Percentiles rank a stretch among this genome's conserved stretches.
These are phyloP conservation scores for Warburgia ugandensis DNA, from an alignment of 164 flowering plant genomes.

Conservation along the genomic window DNA sequence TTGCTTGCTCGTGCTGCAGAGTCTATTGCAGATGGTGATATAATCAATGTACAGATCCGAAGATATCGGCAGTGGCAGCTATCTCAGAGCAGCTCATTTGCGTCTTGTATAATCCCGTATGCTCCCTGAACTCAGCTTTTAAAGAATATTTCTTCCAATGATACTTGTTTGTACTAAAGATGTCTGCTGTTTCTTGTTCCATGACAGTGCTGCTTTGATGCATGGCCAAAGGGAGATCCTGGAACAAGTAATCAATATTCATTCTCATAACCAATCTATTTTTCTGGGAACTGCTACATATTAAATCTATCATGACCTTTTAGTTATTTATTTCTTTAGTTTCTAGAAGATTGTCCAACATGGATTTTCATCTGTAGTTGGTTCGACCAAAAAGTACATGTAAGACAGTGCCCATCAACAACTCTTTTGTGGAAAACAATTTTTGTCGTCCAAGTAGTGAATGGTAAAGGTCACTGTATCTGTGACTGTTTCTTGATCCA, in stretches of 20 bases:
- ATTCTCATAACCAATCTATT: not conserved
- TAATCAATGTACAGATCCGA: conserved; percentile 86
- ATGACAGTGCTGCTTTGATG: conserved; percentile 75
- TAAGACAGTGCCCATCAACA: too few species aligned
- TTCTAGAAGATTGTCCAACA: too few species aligned
- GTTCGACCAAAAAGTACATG: too few species aligned
- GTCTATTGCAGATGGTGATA: conserved; percentile 90
- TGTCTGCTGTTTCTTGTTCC: conserved; percentile 8
- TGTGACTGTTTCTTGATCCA: too few species aligned
- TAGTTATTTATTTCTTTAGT: not conserved
- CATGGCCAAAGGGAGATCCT: conserved; percentile 84
- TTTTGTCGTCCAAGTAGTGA: too few species aligned
- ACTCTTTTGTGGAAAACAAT: too few species aligned
- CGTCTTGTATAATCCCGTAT: conserved; percentile 88
- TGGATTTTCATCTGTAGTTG: too few species aligned
- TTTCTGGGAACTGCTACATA: not conserved
- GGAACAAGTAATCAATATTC: conserved; percentile 46
- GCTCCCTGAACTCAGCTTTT: conserved; percentile 19
- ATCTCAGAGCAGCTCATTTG: conserved; percentile 51
- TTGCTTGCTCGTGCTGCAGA: conserved; percentile 93
- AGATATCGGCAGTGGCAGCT: conserved; percentile 96
- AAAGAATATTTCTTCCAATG: too few species aligned
- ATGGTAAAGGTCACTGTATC: too few species aligned
- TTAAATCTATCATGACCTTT: not conserved
- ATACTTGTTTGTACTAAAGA: not conserved